Percentiles rank a stretch among this genome's conserved stretches.
These are phyloP conservation scores for Porcisia deanei DNA, from an alignment of 208 protist species.

Conservation along the genomic window DNA sequence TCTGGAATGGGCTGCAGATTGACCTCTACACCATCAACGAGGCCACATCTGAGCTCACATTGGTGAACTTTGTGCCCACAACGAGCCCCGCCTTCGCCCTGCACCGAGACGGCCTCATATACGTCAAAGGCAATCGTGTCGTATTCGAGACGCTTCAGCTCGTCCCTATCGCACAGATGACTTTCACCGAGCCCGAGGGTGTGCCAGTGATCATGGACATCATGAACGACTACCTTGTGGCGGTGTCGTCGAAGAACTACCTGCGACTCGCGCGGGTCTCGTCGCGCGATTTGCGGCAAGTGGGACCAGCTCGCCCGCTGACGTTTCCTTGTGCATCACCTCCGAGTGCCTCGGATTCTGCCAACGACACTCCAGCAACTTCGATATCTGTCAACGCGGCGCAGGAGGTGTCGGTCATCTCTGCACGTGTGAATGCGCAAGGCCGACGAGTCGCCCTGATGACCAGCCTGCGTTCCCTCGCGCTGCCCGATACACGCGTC, in stretches of 20 bases:
- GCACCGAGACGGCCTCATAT: constrained; percentile 85
- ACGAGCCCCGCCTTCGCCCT: constrained; percentile 81
- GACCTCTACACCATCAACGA: constrained; percentile 91
- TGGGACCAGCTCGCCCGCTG: constrained; percentile 74
- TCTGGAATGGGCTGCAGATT: constrained; percentile 90
- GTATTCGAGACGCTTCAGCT: constrained; percentile 83
- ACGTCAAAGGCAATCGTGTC: constrained; percentile 79
- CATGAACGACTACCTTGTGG: constrained; percentile 89
- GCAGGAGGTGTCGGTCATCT: constrained; percentile 44
- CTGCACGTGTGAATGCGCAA: constrained; percentile 82
- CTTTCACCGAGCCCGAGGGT: constrained; percentile 88
- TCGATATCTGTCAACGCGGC: not conserved
- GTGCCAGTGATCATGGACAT: constrained; percentile 81
- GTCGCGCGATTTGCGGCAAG: constrained; percentile 59
- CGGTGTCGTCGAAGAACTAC: constrained; percentile 79
- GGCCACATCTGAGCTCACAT: constrained; percentile 63
- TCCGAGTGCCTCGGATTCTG: not conserved
- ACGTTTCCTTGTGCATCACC: constrained; percentile 23
- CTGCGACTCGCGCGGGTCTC: constrained; percentile 77
- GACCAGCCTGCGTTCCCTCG: constrained; percentile 50
- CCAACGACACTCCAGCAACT: constrained; percentile 12
- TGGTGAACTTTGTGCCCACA: constrained; percentile 72
- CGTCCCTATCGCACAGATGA: constrained; percentile 71
- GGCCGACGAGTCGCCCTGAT: constrained; percentile 80
- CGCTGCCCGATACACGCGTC: constrained; percentile 71